Evolutionary conservation across 1,139 yeast genomes (phyloP), one percentile per base, ranked within the genome.

Genomic region (Yamadazyma trypodendri): DNA sequence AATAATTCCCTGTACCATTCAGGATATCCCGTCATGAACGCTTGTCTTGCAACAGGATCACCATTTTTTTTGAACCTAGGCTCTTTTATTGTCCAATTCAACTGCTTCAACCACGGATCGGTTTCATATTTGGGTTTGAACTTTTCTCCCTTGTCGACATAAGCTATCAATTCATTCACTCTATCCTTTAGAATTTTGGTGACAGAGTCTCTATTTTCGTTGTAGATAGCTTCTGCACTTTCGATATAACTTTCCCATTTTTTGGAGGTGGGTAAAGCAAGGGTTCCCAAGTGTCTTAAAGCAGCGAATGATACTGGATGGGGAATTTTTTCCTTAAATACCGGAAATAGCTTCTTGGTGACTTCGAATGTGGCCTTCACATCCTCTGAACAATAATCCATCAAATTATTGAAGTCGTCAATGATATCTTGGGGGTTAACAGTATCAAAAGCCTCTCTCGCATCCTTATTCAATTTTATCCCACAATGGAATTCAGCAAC

Each of bases 231-330:
- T 56, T 94, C 98, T 1, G 97, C 80, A 3, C 65, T 68, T n/a
- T 70, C 61, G 17, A 89, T 61, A 53, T 89, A 94, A 3, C 72
- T 56, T 15, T 80, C 71, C 98, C 98, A 94, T 24, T 73, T 65
- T 12, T 61, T 61, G 14, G 86, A 79, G 1, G 95, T 84, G 2
- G 99, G 96, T 34, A 94, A 65, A 36, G 90, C 76, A 38, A 86
- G 76, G n/a, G 83, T 72, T 4, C 90, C 83, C 55, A 94, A 68
- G 44, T 81, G 84, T 45, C 84, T 72, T 40, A 92, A 65, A 0
- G 96, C 97, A 1, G 95, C 92, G 65, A 92, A 85, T 17, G 95
- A 87, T 2, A 90, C 96, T 0, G 98, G 97, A 59, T 94, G 98
- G 0, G 97, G 96, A 24, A 90, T 80, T 37, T 79, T 75, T 22